Conservation (phyloP, 768 basidiomycete genomes). For the Mycena kentingensis region DNA sequence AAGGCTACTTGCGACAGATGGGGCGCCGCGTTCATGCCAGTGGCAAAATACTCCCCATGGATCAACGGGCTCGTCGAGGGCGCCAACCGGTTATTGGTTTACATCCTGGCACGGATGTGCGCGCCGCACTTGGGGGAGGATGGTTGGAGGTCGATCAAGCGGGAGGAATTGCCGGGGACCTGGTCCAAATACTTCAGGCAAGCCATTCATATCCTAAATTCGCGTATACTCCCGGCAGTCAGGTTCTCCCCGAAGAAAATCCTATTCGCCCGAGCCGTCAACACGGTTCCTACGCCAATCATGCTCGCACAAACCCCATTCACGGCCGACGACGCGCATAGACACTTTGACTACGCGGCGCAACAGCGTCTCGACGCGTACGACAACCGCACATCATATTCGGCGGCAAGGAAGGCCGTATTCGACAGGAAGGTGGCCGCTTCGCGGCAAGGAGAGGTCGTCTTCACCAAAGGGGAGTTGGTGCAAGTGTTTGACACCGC, state of each 20-base stretch:
- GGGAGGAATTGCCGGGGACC: conserved; percentile 13
- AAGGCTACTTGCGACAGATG: conserved; percentile 14
- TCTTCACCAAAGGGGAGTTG: conserved; percentile 29
- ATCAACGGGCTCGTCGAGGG: conserved; percentile 29
- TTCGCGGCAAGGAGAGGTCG: conserved; percentile 18
- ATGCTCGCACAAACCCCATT: not conserved
- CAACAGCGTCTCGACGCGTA: conserved; percentile 35
- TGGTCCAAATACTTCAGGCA: conserved; percentile 26
- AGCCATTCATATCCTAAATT: conserved; percentile 23
- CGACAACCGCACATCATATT: conserved; percentile 22
- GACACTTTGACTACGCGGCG: conserved; percentile 31
- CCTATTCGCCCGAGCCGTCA: conserved; percentile 31
- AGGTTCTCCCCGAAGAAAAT: conserved; percentile 29
- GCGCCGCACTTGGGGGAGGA: conserved; percentile 21
- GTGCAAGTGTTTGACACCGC: conserved; percentile 33
- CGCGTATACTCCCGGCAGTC: conserved; percentile 25
- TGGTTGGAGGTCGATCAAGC: not conserved
- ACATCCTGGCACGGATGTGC: conserved; percentile 19
- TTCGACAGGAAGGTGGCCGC: conserved; percentile 29
- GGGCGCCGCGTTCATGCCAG: conserved; percentile 8
- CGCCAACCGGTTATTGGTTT: conserved; percentile 24
- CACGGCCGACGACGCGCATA: conserved; percentile 3
- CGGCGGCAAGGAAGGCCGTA: conserved; percentile 22
- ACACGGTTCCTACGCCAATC: conserved; percentile 23
- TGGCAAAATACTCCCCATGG: conserved; percentile 29